Evolutionary conservation across 257 asterid species (phyloP), one percentile per base, ranked within the genome.

Genomic region (Capsicum pubescens): DNA sequence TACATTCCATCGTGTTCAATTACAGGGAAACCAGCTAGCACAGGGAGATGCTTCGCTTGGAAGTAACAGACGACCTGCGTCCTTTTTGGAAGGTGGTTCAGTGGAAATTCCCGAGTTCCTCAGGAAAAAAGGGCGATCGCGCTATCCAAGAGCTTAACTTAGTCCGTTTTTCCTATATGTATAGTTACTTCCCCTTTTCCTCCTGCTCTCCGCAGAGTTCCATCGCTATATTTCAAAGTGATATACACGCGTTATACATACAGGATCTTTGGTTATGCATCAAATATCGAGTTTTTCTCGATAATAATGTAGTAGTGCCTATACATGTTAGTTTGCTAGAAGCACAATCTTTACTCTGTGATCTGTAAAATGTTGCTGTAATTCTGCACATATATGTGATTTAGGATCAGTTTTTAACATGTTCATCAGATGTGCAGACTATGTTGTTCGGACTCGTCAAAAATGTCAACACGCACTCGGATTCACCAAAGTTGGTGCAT

Each of bases 31-130:
- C 84, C 99, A 94, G 84, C 52, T 85, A 67, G 76, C 90, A 15
- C 97, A 90, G 85, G 93, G 91, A 78, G 99, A 95, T 56, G 84
- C 91, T 19, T 89, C 84, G 87, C 50, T 85, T 42, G 95, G 95
- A 83, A 83, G 84, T 52, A 92, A 89, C 84, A 88, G 98, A 46
- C 93, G 94, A 17, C 87, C 95, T 0, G 88, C 98, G 15, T 91
- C 97, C 83, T 93, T 92, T 84, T 64, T 89, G 26, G 99, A 95
- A 88, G 93, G 97, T 50, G 90, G 92, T 66, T 87, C 90, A 10
- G 93, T 94, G 10, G 97, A 95, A 87, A 94, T 95, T 83, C 99
- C 99, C 0, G 99, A 95, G 81, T 95, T 95, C 89, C 89, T 95
- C 87, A 92, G 91, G 90, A 95, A 94, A 92, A 95, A 95, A 83